A percentile compares a stretch with the other conserved stretches of the same genome.
phyloP scores from a whole-genome alignment of 2,329 filamentous ascomycete genomes.

The Venturia aucupariae region DNA sequence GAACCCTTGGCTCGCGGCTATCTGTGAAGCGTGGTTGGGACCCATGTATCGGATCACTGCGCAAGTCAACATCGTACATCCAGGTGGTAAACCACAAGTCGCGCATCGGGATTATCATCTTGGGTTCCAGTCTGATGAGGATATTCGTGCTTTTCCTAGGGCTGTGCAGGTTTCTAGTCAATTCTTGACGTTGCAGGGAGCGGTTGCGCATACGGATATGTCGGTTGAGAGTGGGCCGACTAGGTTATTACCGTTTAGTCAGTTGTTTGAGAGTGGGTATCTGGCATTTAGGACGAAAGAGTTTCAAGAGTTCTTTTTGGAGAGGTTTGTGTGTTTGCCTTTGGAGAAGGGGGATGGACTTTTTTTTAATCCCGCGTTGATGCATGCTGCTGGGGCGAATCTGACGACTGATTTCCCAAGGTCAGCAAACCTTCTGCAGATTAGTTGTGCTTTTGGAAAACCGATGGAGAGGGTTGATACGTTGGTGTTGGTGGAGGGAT shows the following conservation, averaged over 20 bases:
- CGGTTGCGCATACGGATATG: slow-evolving; percentile 54
- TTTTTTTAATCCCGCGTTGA: slow-evolving; percentile 53
- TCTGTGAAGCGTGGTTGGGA: slow-evolving; percentile 50
- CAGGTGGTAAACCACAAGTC: slow-evolving; percentile 48
- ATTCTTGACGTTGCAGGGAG: slow-evolving; percentile 53
- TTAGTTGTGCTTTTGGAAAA: slow-evolving; percentile 54
- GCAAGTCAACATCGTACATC: slow-evolving; percentile 54
- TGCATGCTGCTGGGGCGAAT: slow-evolving; percentile 55
- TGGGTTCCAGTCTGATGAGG: slow-evolving; percentile 47
- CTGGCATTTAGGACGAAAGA: slow-evolving; percentile 46
- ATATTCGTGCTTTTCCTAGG: slow-evolving; percentile 39
- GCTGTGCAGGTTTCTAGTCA: slow-evolving; percentile 46
- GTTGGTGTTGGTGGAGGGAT: slow-evolving; percentile 37
- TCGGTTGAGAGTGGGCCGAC: slow-evolving; percentile 51
- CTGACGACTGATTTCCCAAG: slow-evolving; percentile 39
- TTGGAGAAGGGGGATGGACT: slow-evolving; percentile 49
- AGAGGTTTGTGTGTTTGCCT: slow-evolving; percentile 44
- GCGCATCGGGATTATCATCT: slow-evolving; percentile 56
- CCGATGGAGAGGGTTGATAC: slow-evolving; percentile 54
- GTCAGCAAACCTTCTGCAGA: slow-evolving; percentile 53
- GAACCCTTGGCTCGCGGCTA: slow-evolving; percentile 47
- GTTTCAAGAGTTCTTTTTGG: slow-evolving; percentile 46
- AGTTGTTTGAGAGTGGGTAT: slow-evolving; percentile 48
- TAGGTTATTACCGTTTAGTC: slow-evolving; percentile 51
- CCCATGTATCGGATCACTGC: slow-evolving; percentile 51